A percentile compares a stretch with the other conserved stretches of the same genome.
These are phyloP conservation scores for Brachypodium distachyon DNA, from an alignment of 202 grass and related monocot species.

Conservation along the genomic window DNA sequence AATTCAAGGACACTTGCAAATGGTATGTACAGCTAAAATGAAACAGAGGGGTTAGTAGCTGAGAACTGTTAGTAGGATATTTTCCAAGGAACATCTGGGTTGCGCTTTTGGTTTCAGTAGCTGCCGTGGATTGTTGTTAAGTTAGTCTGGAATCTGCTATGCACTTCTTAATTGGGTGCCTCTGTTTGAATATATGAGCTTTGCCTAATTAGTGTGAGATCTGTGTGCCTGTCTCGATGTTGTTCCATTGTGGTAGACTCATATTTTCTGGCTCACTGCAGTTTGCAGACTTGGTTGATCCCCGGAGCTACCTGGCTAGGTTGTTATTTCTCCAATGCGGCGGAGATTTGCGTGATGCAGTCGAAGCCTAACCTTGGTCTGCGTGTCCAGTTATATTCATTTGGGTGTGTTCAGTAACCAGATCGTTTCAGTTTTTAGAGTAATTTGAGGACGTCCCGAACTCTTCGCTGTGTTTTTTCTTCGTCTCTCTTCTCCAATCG, in stretches of 20 bases:
- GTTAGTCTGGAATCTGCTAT: not conserved
- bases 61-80: constrained; percentile 7
- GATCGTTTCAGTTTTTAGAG: no score
- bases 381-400: no score
- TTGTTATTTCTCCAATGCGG: not conserved
- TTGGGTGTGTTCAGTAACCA: not conserved
- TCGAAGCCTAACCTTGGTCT: no score
- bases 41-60: no score
- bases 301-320: no score
- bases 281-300: not conserved
- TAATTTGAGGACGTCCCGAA: no score
- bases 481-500: no score
- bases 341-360: no score
- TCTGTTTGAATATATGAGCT: constrained; percentile 6
- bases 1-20: no score
- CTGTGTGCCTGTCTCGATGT: not conserved
- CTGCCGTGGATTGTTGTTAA: not conserved
- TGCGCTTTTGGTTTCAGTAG: constrained; percentile 9
- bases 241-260: not conserved
- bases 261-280: no score
- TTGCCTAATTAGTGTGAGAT: not conserved
- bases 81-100: not conserved
- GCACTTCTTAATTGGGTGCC: not conserved
- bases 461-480: no score
- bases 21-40: no score